Base-by-base conservation (phyloP, 2,329 filamentous ascomycete genomes). In the Alternaria tenuissima region DNA sequence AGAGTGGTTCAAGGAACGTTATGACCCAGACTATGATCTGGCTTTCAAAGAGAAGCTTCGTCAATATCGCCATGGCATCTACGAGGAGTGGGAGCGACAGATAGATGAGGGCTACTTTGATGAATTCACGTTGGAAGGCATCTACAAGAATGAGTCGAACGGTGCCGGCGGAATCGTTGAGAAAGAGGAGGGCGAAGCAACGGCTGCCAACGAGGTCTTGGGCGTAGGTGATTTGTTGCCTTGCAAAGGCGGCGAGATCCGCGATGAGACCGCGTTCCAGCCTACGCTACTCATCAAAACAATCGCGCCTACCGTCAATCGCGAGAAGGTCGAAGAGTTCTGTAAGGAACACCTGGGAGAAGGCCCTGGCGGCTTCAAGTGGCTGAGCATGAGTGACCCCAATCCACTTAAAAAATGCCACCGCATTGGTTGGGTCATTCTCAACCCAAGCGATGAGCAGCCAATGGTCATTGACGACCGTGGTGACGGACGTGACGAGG, bases 401-500 rank as follows among this genome's bases (percentile, higher is more conserved):
- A 99, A 99, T 74, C 95, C 95, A 2, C 91, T 93, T 72, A 99
- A 99, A 81, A 91, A 96, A 65, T 99, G 94, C 74, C 95, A 99
- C 76, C 90, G 95, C 22, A 98, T 99, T 78, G 95, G 95, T 22
- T 99, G 96, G 94, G 96, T 99, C 62, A 95, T 98, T 86, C 85
- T 99, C 9, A 91, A 98, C 72, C 91, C 93, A 16, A 88, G 88
- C 14, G 85, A 90, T 1, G 92, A 96, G 57, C 83, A 86, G 22
- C 81, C 85, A 6, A 83, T 86, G 47, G 42, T 70, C 20, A 84
- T 88, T 12, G 82, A 89, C 61, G 92, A 96, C 68, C 86, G 89
- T 62, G 85, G 87, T n/a, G 91, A 95, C 67, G 86, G 87, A 12
- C 88, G 91, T 65, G 90, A 93, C 49, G 89, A 91, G 44, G 86